Evolutionary conservation across 202 grass and related monocot genomes (phyloP).

Genomic region (Elaeis oleifera): DNA sequence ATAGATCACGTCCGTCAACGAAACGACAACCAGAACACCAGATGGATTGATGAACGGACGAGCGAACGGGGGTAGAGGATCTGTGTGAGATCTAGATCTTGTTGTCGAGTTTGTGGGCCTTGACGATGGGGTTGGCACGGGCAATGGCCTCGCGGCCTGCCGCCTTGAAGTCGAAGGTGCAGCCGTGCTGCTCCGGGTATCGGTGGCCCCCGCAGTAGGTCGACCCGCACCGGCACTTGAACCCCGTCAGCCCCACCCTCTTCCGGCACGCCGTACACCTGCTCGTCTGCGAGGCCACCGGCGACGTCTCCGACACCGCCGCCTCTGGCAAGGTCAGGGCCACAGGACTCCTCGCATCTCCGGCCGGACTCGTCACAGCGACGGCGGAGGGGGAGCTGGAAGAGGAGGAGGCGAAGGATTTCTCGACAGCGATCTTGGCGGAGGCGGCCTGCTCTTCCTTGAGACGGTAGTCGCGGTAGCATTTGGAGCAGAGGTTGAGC

Average conservation of each 20-base stretch:
- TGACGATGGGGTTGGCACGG: constrained; percentile 48
- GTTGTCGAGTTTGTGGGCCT: constrained; percentile 44
- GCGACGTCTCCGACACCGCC: not conserved
- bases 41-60: not conserved
- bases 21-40: too few species aligned
- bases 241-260: constrained; percentile 47
- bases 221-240: constrained; percentile 47
- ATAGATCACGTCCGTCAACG: too few species aligned
- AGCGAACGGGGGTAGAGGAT: too few species aligned
- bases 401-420: not conserved
- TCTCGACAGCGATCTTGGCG: constrained; percentile 21
- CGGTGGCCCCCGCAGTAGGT: constrained; percentile 53
- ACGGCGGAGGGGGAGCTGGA: not conserved
- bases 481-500: constrained; percentile 59
- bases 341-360: too few species aligned
- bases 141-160: constrained; percentile 49
- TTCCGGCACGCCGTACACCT: constrained; percentile 40
- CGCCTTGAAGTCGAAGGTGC: constrained; percentile 46
- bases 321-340: not conserved
- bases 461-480: constrained; percentile 35
- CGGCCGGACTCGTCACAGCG: not conserved
- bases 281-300: not conserved
- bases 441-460: constrained; percentile 25
- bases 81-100: constrained; percentile 29
- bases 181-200: constrained; percentile 56